Evolutionary conservation across 2,329 filamentous ascomycete genomes (phyloP), one percentile per base, ranked within the genome.

Genomic region (Grosmannia penicillata): DNA sequence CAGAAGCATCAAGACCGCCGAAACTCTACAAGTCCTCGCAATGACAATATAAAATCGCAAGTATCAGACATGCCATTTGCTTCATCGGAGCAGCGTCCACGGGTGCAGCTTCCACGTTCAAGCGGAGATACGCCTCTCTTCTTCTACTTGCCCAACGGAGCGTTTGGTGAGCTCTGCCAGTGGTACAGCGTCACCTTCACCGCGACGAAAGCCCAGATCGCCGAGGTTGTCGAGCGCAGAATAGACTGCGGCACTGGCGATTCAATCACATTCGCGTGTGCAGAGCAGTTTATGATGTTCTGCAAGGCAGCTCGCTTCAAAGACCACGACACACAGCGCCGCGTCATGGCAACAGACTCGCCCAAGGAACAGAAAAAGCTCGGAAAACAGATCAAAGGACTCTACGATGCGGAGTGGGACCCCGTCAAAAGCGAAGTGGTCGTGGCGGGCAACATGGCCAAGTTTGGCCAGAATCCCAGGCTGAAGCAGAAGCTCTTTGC

Each of bases 371-470:
- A 38, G 23, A 41, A 38, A 27, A 15, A 32, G 13, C 25, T 44
- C 4, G 42, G 33, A 2, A 30, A 35, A 17, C 22, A n/a, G 35
- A 30, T 21, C 6, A n/a, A 8, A 7, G 31, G 34, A 21, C 35
- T 41, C 23, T 9, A 6, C n/a, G 21, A 23, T n/a, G 21, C 6
- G 8, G 4, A n/a, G 15, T 44, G 39, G 39, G 36, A 38, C 22
- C 38, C 33, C 5, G 13, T 31, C 31, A 41, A 41, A 26, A 72
- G 40, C 64, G 72, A 31, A 53, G 60, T 32, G 45, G 52, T 4
- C 67, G 82, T 39, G 76, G 58, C 68, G n/a, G 75, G 70, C 1
- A 78, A 66, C 38, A 60, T 64, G 33, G 61, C 66, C 47, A 80
- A 80, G 48, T 80, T 80, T 47, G 70, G 64, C 3, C 28, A 39